Percentiles rank a stretch among this genome's conserved stretches.
phyloP scores from a whole-genome alignment of 1,139 yeast species.

The Debaryomyces psychrophilus region DNA sequence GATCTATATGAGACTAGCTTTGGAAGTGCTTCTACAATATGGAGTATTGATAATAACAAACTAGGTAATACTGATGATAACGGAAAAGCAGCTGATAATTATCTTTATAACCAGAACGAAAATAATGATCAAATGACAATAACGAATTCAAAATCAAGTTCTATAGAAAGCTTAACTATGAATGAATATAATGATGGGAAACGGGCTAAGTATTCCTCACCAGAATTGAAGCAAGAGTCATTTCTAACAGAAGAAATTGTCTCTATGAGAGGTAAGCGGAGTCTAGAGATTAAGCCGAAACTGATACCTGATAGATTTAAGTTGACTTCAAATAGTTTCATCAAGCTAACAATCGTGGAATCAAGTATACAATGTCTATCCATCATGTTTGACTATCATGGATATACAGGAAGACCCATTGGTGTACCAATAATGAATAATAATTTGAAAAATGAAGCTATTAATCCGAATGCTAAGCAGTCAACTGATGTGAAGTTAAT shows the following conservation, averaged over 20 bases:
- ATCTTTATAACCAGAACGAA: neutral
- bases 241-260: slow-evolving; percentile 20
- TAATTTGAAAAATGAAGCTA: slow-evolving; percentile 12
- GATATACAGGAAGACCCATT: slow-evolving; percentile 13
- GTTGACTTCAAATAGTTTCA: slow-evolving; percentile 15
- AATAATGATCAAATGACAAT: slow-evolving; percentile 1
- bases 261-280: slow-evolving; percentile 29
- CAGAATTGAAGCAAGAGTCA: neutral
- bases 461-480: slow-evolving; percentile 5
- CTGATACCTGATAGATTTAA: slow-evolving; percentile 19
- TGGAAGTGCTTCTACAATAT: slow-evolving; percentile 1
- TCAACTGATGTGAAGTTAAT: slow-evolving; percentile 6
- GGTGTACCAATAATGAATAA: slow-evolving; percentile 10
- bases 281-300: slow-evolving; percentile 19
- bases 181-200: neutral
- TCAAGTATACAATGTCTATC: slow-evolving; percentile 17
- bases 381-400: slow-evolving; percentile 15
- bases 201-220: slow-evolving; percentile 3
- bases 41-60: slow-evolving; percentile 1
- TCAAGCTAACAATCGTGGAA: slow-evolving; percentile 15
- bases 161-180: neutral
- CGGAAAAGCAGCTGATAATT: neutral
- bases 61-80: neutral
- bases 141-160: neutral
- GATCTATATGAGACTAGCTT: slow-evolving; percentile 1